A percentile compares a stretch with the other conserved stretches of the same genome.
These are phyloP conservation scores for Didymella keratinophila DNA, from an alignment of 2,329 filamentous ascomycete species.

Conservation along the genomic window DNA sequence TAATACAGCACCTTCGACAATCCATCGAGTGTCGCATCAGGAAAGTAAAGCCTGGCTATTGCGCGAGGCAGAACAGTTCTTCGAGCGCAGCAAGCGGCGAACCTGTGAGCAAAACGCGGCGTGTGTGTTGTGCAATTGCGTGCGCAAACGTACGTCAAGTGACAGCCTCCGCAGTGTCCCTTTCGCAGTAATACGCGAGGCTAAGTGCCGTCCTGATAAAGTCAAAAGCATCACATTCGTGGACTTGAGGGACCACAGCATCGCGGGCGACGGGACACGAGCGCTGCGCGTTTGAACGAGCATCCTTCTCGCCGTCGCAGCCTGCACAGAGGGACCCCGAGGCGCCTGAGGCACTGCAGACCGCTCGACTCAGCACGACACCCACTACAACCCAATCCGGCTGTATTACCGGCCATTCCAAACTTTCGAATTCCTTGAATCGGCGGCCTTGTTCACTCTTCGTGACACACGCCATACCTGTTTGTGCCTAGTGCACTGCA, in stretches of 20 bases:
- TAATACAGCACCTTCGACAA: constrained; percentile 44
- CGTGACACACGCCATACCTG: constrained; percentile 41
- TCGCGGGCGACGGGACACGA: constrained; percentile 37
- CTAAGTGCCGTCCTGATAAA: constrained; percentile 42
- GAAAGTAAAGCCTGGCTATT: constrained; percentile 30
- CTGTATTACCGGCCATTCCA: constrained; percentile 46
- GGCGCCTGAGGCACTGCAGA: constrained; percentile 33
- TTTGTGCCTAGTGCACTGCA: constrained; percentile 47
- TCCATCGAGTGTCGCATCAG: constrained; percentile 35
- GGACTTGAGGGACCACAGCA: constrained; percentile 41
- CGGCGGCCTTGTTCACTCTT: constrained; percentile 36
- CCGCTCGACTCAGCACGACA: constrained; percentile 31
- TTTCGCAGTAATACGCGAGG: constrained; percentile 45
- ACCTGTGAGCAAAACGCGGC: constrained; percentile 22
- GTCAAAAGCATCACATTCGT: constrained; percentile 39
- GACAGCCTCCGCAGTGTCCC: constrained; percentile 44
- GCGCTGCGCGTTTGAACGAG: constrained; percentile 34
- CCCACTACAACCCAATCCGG: constrained; percentile 42
- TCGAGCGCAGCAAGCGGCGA: constrained; percentile 31
- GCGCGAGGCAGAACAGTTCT: constrained; percentile 34
- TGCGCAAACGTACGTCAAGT: constrained; percentile 47
- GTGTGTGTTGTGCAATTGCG: constrained; percentile 43
- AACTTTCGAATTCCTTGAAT: constrained; percentile 32
- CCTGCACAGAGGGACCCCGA: constrained; percentile 22
- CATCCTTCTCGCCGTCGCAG: constrained; percentile 28